Conservation (phyloP, 129 eudicot genomes). For the Daucus carota region DNA sequence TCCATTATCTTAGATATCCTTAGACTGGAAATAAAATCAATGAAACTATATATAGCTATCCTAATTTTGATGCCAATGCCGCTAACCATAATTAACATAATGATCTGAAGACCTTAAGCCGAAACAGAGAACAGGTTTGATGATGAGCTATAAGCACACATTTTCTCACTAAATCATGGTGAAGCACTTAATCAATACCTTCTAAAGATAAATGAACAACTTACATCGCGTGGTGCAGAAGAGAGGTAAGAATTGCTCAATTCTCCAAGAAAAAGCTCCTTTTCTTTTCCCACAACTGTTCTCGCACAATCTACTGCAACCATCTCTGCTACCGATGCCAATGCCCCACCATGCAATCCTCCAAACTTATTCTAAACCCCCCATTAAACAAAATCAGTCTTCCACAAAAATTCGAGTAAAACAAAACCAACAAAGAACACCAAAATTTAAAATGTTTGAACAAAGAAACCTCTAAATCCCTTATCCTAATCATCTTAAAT, state of each 20-base stretch:
- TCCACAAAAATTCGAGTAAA: not conserved
- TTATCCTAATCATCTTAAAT: no score
- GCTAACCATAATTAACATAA: not conserved
- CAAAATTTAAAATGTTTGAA: not conserved
- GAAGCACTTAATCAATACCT: not conserved
- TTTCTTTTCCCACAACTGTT: constrained; percentile 72
- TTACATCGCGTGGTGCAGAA: constrained; percentile 58
- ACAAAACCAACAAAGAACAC: not conserved
- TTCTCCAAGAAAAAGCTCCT: constrained; percentile 79
- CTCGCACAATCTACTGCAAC: constrained; percentile 76
- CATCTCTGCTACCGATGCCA: constrained; percentile 67
- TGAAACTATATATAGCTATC: not conserved
- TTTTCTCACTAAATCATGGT: not conserved
- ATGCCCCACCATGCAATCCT: constrained; percentile 79
- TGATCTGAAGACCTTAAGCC: not conserved
- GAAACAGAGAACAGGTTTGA: not conserved
- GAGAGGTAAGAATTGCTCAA: constrained; percentile 59
- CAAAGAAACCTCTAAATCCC: not conserved
- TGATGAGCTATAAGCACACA: not conserved
- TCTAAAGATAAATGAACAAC: constrained; percentile 3
- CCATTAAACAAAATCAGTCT: not conserved
- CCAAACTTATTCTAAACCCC: constrained; percentile 49
- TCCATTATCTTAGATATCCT: not conserved
- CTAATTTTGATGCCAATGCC: not conserved
- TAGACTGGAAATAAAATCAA: not conserved